Evolutionary conservation across 257 asterid genomes (phyloP), one percentile per base, ranked within the genome.

Genomic region (Lantana camara): DNA sequence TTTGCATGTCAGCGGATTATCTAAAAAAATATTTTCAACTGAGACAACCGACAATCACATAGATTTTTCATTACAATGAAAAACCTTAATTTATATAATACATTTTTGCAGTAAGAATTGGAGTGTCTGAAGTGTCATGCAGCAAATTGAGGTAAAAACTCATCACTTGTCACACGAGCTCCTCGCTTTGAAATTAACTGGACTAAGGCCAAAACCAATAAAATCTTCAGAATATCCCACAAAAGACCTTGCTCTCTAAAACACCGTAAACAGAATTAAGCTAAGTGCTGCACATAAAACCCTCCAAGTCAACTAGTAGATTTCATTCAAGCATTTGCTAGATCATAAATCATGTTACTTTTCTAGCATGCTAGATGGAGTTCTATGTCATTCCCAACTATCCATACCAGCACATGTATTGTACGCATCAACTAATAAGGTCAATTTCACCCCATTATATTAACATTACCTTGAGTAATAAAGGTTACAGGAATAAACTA

Each of bases 11-110:
- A 45, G 29, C 52, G 51, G 44, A 69, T 60, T 13, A 27, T 46
- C 47, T 63, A 23, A 22, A 48, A 60, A 17, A 52, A 34, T 27
- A 65, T 38, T 21, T 49, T 24, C 38, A n/a, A 67, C 22, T 48
- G 23, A 61, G 35, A 35, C 44, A 58, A 68, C 51, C 40, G 16
- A 19, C 29, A 46, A 60, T 29, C 54, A 63, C 8, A 21, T 14
- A 15, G 41, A 50, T 60, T n/a, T 0, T 62, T 63, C 38, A 27
- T 29, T 23, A 51, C 41, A 57, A 9, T 49, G 16, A 20, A 45
- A 69, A 29, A n/a, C 41, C 23, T 16, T 38, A 27, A 20, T 30
- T 29, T 16, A 24, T 4, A 20, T n/a, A n/a, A n/a, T n/a, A n/a
- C n/a, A n/a, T n/a, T 21, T 58, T 58, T 40, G 15, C 6, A 40